Conservation (phyloP, 176 grass and related monocot species). For the Areca catechu region DNA sequence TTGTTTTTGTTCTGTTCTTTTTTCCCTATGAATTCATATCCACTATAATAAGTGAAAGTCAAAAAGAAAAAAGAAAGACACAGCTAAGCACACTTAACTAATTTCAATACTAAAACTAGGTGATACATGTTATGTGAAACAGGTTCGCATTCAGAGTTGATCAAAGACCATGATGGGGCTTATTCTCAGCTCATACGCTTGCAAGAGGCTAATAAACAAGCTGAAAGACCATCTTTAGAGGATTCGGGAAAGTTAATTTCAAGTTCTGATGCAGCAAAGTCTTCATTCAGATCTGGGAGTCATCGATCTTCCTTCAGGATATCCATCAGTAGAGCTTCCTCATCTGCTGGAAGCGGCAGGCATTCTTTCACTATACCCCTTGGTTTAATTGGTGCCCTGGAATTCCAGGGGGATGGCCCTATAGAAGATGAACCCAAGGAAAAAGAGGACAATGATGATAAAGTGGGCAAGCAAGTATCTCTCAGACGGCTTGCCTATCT, state of each 20-base stretch:
- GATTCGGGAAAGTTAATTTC: background rate
- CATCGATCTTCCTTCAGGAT: constrained; percentile 28
- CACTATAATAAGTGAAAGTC: too few species aligned
- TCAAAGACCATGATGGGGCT: constrained; percentile 39
- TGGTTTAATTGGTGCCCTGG: background rate
- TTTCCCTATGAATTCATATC: too few species aligned
- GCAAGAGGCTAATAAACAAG: constrained; percentile 35
- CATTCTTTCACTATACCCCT: constrained; percentile 16
- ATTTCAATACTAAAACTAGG: too few species aligned
- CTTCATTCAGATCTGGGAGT: constrained; percentile 12
- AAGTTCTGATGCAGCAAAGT: constrained; percentile 12
- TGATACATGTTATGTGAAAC: constrained; percentile 7
- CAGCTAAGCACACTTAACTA: too few species aligned
- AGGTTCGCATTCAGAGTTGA: constrained; percentile 57
- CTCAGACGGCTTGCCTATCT: too few species aligned
- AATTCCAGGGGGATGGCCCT: background rate
- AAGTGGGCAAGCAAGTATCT: background rate
- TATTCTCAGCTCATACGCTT: constrained; percentile 58
- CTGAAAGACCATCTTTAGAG: background rate
- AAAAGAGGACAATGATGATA: background rate
- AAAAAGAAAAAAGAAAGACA: too few species aligned
- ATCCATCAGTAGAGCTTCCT: constrained; percentile 34
- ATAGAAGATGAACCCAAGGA: background rate
- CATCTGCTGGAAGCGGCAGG: constrained; percentile 23
- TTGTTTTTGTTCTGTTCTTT: too few species aligned